Evolutionary conservation across 2,329 filamentous ascomycete genomes (phyloP).

Genomic region (Drechslerella dactyloides): DNA sequence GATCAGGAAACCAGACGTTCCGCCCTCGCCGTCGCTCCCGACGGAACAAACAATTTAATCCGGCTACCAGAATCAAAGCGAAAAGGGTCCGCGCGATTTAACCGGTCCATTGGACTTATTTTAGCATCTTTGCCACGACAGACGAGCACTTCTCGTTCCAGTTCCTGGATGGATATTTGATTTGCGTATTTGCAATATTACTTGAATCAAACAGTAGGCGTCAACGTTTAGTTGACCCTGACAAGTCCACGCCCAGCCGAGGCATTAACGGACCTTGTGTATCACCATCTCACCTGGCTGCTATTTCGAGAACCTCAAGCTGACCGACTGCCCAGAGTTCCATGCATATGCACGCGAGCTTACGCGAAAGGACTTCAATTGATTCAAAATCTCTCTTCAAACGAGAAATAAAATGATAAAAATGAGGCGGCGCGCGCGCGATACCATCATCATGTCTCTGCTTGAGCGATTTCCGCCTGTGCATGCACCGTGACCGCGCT

Average conservation of each 20-base stretch:
- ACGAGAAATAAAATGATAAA: conserved; percentile 12
- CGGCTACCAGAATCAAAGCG: neutral
- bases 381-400: neutral
- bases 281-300: neutral
- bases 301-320: conserved; percentile 3
- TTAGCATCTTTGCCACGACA: neutral
- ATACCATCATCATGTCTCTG: conserved; percentile 21
- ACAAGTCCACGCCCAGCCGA: neutral
- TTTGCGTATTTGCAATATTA: too few relatives aligned
- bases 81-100: neutral
- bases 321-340: neutral
- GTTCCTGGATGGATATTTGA: too few relatives aligned
- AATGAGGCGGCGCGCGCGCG: conserved; percentile 30
- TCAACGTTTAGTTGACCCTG: too few relatives aligned
- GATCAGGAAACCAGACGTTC: neutral
- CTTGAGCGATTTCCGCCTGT: conserved; percentile 44
- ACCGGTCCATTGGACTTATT: neutral
- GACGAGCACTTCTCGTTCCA: neutral
- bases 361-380: neutral
- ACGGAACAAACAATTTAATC: neutral
- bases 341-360: neutral
- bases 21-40: neutral
- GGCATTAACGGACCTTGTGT: neutral
- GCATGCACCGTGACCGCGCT: conserved; percentile 4
- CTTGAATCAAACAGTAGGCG: too few relatives aligned